Evolutionary conservation across 164 flowering plant genomes (phyloP), one percentile per base, ranked within the genome.

Genomic region (Cinnamomum chago): DNA sequence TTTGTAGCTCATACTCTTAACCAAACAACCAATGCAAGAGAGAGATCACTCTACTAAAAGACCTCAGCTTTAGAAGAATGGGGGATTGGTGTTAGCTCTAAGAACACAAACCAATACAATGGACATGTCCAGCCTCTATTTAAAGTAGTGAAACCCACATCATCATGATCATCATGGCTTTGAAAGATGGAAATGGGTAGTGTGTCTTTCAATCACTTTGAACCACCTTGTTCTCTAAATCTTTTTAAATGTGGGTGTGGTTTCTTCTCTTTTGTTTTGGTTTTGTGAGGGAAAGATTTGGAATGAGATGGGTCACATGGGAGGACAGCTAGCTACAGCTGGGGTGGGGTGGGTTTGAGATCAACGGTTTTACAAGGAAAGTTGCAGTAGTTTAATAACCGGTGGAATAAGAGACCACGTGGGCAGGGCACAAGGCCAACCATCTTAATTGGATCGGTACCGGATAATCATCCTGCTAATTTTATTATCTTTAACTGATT

Each of bases 251-350:
- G 47, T 40, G 47, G 47, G 47, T 5, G 47, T 40, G 47, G 11
- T 40, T 40, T 9, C 47, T 24, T 64, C 25, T 62, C 25, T 64
- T 24, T 11, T 64, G 23, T 23, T 64, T 64, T 23, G 15, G 23
- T 17, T 55, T 14, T 55, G 60, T 55, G 60, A 55, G 60, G 60
- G n/a, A 55, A 55, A 1, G 60, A 20, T 55, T 40, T 40, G 47
- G 74, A 79, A 81, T 70, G 81, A 70, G 81, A 55, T 68, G 76
- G 80, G 83, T 87, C 91, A 90, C 92, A 89, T 90, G 92, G 87
- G 81, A 77, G 77, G 83, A 88, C 94, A 91, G 97, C 92, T 91
- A 87, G 91, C 89, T 58, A 87, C 94, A 91, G 93, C 92, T 87
- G 83, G 77, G 60, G 60, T 55, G 60, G 60, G 60, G 79, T 67